A percentile compares a stretch with the other conserved stretches of the same genome.
phyloP scores from a whole-genome alignment of 179 eudicot genomes.

The Corrigiola litoralis region DNA sequence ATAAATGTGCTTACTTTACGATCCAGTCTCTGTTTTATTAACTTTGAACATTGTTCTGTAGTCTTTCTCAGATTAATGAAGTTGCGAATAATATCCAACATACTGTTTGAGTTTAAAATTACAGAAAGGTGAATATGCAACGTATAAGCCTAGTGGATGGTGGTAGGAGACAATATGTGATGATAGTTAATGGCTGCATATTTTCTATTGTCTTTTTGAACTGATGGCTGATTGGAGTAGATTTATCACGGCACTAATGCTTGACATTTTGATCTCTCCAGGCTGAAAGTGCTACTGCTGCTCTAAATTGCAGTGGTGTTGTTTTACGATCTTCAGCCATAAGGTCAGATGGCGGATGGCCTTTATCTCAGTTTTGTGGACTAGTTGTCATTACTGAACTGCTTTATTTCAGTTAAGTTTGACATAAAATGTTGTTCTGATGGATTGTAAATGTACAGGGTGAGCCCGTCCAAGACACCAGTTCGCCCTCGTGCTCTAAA shows the following conservation, averaged over 20 bases:
- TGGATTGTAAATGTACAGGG: conserved; percentile 27
- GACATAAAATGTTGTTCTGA: not conserved
- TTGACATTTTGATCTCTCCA: conserved; percentile 12
- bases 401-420: not conserved
- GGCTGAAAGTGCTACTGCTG: conserved; percentile 47
- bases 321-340: conserved; percentile 38
- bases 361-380: not conserved
- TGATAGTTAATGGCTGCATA: no score
- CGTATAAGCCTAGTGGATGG: not conserved
- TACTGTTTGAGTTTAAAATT: no score
- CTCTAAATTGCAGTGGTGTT: conserved; percentile 45
- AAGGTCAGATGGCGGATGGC: conserved; percentile 16
- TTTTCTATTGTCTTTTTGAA: not conserved
- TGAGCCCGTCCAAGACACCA: conserved; percentile 65
- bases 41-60: no score
- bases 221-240: not conserved
- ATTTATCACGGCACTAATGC: not conserved
- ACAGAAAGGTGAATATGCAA: not conserved
- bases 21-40: no score
- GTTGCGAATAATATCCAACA: no score
- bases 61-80: no score
- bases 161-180: not conserved
- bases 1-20: no score
- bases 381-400: not conserved
- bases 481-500: conserved; percentile 44